Base-by-base conservation (phyloP, 148 eudicot species). In the Chenopodium berlandieri region DNA sequence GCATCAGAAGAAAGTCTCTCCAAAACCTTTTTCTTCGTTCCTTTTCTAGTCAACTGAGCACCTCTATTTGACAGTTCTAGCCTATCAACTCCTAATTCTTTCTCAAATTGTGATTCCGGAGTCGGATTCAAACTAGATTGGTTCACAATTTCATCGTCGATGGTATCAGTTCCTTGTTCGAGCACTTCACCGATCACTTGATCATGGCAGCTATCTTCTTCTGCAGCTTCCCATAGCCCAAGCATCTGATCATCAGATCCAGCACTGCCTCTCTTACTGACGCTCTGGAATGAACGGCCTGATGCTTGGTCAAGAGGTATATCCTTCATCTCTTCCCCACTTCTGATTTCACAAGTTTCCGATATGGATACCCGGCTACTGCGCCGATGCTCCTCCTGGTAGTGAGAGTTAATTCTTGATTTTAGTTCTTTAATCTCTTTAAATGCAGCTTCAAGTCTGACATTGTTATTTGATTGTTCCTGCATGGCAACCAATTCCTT, bases 251-350 rank as follows among this genome's bases (percentile, higher is more conserved):
- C 97, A 73, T 90, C 90, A 9, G 88, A 74, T 64, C 87, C 81
- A 34, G 80, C 83, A 71, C 79, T 85, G 58, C 84, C 87, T 84
- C 91, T 90, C 83, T 86, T 87, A 71, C 89, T 90, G 25, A 47
- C 67, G 62, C 83, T 79, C 37, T 40, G 52, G 22, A 78, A 66
- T 68, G 92, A 87, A 52, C 82, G 79, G 47, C 90, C 85, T 13
- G 98, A 92, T 72, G 83, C 88, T 58, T 91, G 88, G 87, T 96
- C 99, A 0, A 96, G 90, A 64, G 95, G 99, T 83, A 96, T 94
- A 80, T 96, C 99, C 85, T 94, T 96, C 91, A 92, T 91, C 67
- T 82, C 84, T 48, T 82, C 83, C 34, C 91, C 88, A 40, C 75
- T 88, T 74, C 79, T 86, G 48, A 75, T 84, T 78, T 88, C 92